phyloP scores from a whole-genome alignment of 2,329 filamentous ascomycete genomes.

The Aureobasidium sp. region DNA sequence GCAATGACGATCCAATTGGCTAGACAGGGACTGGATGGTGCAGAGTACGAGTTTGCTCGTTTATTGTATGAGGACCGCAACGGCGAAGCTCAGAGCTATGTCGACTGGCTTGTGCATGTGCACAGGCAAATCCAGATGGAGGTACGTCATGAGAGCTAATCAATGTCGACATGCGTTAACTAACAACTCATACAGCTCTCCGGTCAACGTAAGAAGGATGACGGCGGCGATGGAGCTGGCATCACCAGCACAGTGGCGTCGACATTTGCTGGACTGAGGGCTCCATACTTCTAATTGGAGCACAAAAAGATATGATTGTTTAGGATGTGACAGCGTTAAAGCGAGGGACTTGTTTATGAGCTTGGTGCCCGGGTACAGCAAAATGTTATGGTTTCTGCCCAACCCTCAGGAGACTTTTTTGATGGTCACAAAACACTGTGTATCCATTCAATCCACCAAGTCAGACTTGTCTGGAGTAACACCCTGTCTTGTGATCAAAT shows the following conservation, averaged over 20 bases:
- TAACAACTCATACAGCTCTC: conserved; percentile 37
- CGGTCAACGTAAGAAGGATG: conserved; percentile 65
- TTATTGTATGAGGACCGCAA: conserved; percentile 90
- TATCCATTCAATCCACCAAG: no score
- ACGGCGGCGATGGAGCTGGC: conserved; percentile 28
- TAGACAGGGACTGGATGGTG: conserved; percentile 84
- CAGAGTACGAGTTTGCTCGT: conserved; percentile 92
- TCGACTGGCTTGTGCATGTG: conserved; percentile 95
- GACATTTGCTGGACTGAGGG: conserved; percentile 34
- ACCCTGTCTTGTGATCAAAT: neutral
- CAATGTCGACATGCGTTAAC: conserved; percentile 1
- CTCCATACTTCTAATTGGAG: conserved; percentile 15
- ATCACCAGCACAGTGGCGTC: conserved; percentile 20
- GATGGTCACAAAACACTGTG: no score
- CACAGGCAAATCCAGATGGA: conserved; percentile 91
- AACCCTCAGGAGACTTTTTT: neutral
- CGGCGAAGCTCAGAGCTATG: conserved; percentile 95
- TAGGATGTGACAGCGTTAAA: conserved; percentile 12
- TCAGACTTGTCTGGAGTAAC: neutral
- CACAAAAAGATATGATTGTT: neutral
- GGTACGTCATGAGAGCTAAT: conserved; percentile 28
- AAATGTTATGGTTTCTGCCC: neutral
- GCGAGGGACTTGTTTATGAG: conserved; percentile 6
- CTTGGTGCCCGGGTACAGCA: neutral
- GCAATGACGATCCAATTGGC: conserved; percentile 84